Evolutionary conservation across 352 stramenopile species (phyloP).

Genomic region (Globisporangium camurandrum): DNA sequence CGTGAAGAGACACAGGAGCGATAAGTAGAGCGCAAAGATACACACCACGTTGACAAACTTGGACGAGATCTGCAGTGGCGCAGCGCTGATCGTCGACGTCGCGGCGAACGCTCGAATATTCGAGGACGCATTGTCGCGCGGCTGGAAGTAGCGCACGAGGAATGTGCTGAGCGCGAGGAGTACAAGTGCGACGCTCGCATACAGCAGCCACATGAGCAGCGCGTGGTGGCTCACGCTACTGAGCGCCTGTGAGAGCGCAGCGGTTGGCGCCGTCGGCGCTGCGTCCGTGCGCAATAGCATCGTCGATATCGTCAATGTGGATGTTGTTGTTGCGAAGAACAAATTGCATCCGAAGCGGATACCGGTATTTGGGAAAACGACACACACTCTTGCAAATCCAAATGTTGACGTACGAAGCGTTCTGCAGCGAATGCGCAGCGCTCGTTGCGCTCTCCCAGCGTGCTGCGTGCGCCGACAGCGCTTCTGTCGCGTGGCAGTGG

Average conservation of each 20-base stretch:
- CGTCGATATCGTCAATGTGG: too few species aligned
- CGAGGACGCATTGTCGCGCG: conserved; percentile 37
- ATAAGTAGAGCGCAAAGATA: conserved; percentile 58
- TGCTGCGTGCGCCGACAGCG: conserved; percentile 5
- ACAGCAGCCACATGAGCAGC: conserved; percentile 52
- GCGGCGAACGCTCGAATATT: conserved; percentile 44
- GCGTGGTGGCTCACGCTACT: conserved; percentile 25
- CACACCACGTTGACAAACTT: conserved; percentile 66
- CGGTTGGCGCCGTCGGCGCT: not conserved
- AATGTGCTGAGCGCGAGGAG: conserved; percentile 45
- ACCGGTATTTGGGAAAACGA: too few species aligned
- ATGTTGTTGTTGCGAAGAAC: too few species aligned
- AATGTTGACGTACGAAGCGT: conserved; percentile 45
- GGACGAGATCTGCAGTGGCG: conserved; percentile 54
- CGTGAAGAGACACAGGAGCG: conserved; percentile 71
- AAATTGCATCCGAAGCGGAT: too few species aligned
- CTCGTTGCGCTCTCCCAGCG: conserved; percentile 35
- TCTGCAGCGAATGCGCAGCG: conserved; percentile 33
- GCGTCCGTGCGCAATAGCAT: conserved; percentile 12
- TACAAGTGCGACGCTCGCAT: conserved; percentile 46
- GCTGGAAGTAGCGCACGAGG: conserved; percentile 62
- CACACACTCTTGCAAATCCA: too few species aligned
- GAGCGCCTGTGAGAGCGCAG: conserved; percentile 1
- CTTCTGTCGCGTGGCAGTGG: conserved; percentile 48
- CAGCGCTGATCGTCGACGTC: conserved; percentile 47